Evolutionary conservation across 306 rosid genomes (phyloP).

Genomic region (Lithocarpus polystachyus): DNA sequence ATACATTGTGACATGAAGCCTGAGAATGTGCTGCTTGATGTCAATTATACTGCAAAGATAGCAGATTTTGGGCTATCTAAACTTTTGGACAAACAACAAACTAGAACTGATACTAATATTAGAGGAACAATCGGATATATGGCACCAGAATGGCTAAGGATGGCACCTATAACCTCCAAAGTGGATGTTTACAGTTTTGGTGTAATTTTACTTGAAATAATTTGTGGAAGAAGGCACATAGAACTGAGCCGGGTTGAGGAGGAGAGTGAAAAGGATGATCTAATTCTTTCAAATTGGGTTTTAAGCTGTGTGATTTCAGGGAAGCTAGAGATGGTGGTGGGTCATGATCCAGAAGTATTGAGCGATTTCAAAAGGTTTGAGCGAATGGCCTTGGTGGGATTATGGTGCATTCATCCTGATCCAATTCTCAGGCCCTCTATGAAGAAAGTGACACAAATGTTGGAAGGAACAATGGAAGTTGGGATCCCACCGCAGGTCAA

Average conservation of each 20-base stretch:
- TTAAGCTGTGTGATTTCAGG: constrained; percentile 8
- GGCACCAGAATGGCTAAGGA: constrained; percentile 35
- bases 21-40: constrained; percentile 35
- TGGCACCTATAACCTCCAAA: constrained; percentile 29
- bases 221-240: constrained; percentile 24
- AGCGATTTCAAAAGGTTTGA: constrained; percentile 36
- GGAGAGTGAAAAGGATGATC: constrained; percentile 23
- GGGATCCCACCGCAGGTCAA: constrained; percentile 36
- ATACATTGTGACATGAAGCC: constrained; percentile 44
- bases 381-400: constrained; percentile 35
- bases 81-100: constrained; percentile 30
- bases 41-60: constrained; percentile 29
- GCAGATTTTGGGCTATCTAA: constrained; percentile 39
- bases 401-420: constrained; percentile 37
- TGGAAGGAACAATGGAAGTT: constrained; percentile 31
- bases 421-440: constrained; percentile 34
- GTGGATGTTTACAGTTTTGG: constrained; percentile 37
- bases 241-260: constrained; percentile 2
- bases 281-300: constrained; percentile 23
- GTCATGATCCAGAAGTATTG: constrained; percentile 23
- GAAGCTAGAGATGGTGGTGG: constrained; percentile 22
- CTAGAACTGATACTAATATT: constrained; percentile 26
- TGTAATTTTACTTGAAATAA: constrained; percentile 24
- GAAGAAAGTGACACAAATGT: constrained; percentile 38
- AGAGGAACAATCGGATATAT: constrained; percentile 39